These are phyloP conservation scores for Moringa oleifera DNA, from an alignment of 345 rosid species.

Conservation along the genomic window DNA sequence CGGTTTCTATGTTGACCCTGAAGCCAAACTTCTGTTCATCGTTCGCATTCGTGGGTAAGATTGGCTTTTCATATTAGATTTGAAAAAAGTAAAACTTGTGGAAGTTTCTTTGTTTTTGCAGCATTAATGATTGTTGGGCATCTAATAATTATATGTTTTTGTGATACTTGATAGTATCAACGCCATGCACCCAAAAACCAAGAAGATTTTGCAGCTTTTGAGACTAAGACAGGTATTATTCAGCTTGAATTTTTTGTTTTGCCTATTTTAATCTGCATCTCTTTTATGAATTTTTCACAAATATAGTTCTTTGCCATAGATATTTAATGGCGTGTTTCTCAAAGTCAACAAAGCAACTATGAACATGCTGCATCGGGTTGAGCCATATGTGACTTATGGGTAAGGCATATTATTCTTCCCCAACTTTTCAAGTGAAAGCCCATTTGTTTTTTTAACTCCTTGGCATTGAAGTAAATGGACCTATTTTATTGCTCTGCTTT, in stretches of 20 bases:
- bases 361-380: slow-evolving; percentile 91
- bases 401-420: slow-evolving; percentile 12
- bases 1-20: slow-evolving; percentile 87
- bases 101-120: too few species aligned
- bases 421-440: too few species aligned
- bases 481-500: background rate
- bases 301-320: slow-evolving; percentile 31
- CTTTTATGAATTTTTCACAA: background rate
- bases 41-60: slow-evolving; percentile 74
- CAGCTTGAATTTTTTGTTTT: background rate
- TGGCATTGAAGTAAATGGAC: too few species aligned
- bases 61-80: background rate
- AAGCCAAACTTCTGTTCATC: slow-evolving; percentile 71
- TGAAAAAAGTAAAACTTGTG: too few species aligned
- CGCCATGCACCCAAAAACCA: slow-evolving; percentile 82
- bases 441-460: too few species aligned
- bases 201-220: slow-evolving; percentile 86
- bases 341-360: slow-evolving; percentile 89
- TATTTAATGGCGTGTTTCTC: slow-evolving; percentile 86
- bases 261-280: background rate
- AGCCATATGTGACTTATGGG: slow-evolving; percentile 96
- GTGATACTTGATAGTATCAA: slow-evolving; percentile 49
- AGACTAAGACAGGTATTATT: slow-evolving; percentile 79
- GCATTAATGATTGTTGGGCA: background rate
- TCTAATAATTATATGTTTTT: background rate